Conservation (phyloP, 345 rosid species). For the Linum tenue region DNA sequence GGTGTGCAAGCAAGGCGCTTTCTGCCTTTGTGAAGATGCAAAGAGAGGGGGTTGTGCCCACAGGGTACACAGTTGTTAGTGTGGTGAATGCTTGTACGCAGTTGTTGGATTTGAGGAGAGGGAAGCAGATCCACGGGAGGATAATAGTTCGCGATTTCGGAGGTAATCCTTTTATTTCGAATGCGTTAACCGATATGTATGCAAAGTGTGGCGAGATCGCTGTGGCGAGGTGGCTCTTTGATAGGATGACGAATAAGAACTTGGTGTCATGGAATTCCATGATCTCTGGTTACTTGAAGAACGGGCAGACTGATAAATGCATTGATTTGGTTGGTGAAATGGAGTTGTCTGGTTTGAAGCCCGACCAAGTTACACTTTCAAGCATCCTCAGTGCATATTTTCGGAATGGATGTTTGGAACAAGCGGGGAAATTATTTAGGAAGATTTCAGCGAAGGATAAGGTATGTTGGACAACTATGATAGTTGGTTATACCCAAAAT, state of each 20-base stretch:
- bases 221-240: constrained; percentile 39
- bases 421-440: constrained; percentile 28
- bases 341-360: constrained; percentile 29
- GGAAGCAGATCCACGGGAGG: constrained; percentile 52
- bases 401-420: constrained; percentile 24
- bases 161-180: constrained; percentile 35
- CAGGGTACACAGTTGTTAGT: constrained; percentile 44
- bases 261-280: constrained; percentile 48
- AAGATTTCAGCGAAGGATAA: constrained; percentile 39
- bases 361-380: constrained; percentile 42
- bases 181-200: constrained; percentile 49
- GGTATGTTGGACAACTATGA: constrained; percentile 51
- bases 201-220: constrained; percentile 45
- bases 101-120: constrained; percentile 36
- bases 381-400: constrained; percentile 41
- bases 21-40: constrained; percentile 31
- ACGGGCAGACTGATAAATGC: constrained; percentile 35
- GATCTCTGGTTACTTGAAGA: constrained; percentile 42
- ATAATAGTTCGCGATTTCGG: constrained; percentile 23
- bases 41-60: constrained; percentile 28
- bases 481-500: constrained; percentile 43
- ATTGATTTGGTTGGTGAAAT: constrained; percentile 38
- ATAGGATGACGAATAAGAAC: constrained; percentile 27
- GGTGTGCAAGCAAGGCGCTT: constrained; percentile 29
- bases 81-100: constrained; percentile 42